Evolutionary conservation across 345 rosid genomes (phyloP), one percentile per base, ranked within the genome.

Genomic region (Euphorbia tirucalli): DNA sequence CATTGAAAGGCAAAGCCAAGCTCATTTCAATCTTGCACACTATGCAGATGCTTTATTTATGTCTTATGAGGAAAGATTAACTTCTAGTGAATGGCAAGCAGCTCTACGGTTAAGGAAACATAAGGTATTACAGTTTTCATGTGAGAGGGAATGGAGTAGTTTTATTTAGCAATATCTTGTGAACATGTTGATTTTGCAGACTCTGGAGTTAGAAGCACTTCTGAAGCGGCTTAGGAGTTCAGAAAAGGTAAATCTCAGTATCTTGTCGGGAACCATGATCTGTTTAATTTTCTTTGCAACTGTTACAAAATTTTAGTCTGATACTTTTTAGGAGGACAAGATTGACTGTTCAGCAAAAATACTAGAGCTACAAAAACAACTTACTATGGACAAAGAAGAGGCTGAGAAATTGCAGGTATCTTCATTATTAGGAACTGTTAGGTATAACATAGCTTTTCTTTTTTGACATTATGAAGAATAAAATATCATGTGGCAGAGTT

Each of bases 11-110:
- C 93, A 80, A 77, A 89, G 91, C 81, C 92, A 92, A 81, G 80
- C 90, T 70, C 90, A 90, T 83, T 94, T 92, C 78, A 93, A 86
- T 73, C 91, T 94, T 77, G 97, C 98, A 57, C 98, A 92, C 81
- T 94, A 92, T 79, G 89, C 98, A 61, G 96, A 94, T 87, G 96
- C 90, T 68, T 73, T 94, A 22, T 94, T 90, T 78, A 92, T 87
- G 80, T 88, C 88, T 77, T 88, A 87, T 72, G 96, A 92, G 83
- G 97, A 92, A 72, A 92, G 98, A 80, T 85, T 94, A 76, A 83
- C 82, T 72, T 92, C 98, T 64, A 89, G 78, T 70, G 98, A 94
- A 80, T 94, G 98, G 98, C 96, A 92, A 83, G 98, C 97, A 75
- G 98, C 98, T 74, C 77, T 82, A 88, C 88, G 92, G 27, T 80